phyloP scores from a whole-genome alignment of 768 basidiomycete species.

The Trametes coccinea region DNA sequence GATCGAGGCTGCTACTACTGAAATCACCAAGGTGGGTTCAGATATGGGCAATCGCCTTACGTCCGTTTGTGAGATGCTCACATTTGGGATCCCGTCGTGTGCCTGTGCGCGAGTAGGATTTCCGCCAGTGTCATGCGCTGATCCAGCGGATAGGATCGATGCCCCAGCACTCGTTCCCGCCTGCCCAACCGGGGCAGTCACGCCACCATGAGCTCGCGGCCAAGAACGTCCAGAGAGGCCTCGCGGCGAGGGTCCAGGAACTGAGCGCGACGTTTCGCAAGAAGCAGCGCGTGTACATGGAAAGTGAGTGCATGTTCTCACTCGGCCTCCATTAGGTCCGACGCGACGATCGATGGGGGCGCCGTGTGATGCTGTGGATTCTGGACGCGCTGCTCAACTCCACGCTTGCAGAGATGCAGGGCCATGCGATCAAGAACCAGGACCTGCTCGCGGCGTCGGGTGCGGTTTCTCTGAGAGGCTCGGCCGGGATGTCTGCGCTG shows the following conservation, averaged over 20 bases:
- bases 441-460: slow-evolving; percentile 91
- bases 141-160: slow-evolving; percentile 73
- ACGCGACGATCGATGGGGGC: slow-evolving; percentile 15
- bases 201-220: slow-evolving; percentile 65
- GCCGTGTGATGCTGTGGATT: slow-evolving; percentile 1
- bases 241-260: slow-evolving; percentile 96
- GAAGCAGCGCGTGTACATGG: slow-evolving; percentile 98
- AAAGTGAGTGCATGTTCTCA: slow-evolving; percentile 64
- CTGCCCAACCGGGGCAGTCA: slow-evolving; percentile 43
- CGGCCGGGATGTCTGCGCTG: slow-evolving; percentile 79
- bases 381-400: slow-evolving; percentile 11
- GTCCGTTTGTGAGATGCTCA: slow-evolving; percentile 3
- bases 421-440: slow-evolving; percentile 97
- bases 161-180: slow-evolving; percentile 65
- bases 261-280: slow-evolving; percentile 90
- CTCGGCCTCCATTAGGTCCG: neutral
- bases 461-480: slow-evolving; percentile 76
- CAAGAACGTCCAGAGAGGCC: slow-evolving; percentile 92
- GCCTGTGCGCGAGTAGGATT: slow-evolving; percentile 32
- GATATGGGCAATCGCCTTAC: slow-evolving; percentile 7
- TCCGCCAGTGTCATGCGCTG: slow-evolving; percentile 47
- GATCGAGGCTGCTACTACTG: slow-evolving; percentile 81
- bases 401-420: slow-evolving; percentile 73
- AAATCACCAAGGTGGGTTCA: slow-evolving; percentile 77
- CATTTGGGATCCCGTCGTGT: neutral